These are phyloP conservation scores for Dalechampia spathulata DNA, from an alignment of 441 rosid genomes.

Conservation along the genomic window DNA sequence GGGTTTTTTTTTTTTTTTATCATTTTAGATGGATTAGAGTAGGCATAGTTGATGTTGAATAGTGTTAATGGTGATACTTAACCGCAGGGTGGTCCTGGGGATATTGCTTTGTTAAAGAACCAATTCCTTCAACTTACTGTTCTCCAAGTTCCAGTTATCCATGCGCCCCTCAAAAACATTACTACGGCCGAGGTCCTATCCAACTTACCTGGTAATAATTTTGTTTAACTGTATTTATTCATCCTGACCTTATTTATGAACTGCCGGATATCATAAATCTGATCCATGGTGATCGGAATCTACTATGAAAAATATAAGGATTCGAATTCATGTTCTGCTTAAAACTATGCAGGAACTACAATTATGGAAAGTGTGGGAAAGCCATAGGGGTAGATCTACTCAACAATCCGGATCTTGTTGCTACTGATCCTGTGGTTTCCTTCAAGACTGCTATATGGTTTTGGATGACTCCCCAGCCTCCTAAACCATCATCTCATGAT, in stretches of 20 bases:
- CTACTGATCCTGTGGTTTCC: conserved; percentile 31
- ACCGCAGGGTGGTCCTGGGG: conserved; percentile 43
- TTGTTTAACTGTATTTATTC: too few species aligned
- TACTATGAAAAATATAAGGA: too few species aligned
- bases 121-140: conserved; percentile 29
- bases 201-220: conserved; percentile 38
- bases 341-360: conserved; percentile 46
- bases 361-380: conserved; percentile 38
- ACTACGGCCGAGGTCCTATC: conserved; percentile 55
- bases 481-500: conserved; percentile 41
- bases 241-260: too few species aligned
- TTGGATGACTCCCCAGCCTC: conserved; percentile 47
- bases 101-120: conserved; percentile 38
- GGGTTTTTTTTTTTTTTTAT: too few species aligned
- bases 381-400: conserved; percentile 31
- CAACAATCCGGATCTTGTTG: conserved; percentile 33
- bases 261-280: too few species aligned
- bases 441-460: conserved; percentile 51
- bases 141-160: conserved; percentile 9
- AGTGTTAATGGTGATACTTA: too few species aligned
- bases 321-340: too few species aligned
- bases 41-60: too few species aligned
- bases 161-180: conserved; percentile 32
- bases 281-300: too few species aligned
- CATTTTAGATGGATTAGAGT: too few species aligned